A percentile compares a stretch with the other conserved stretches of the same genome.
These are phyloP conservation scores for Silene coronaria DNA, from an alignment of 179 eudicot genomes.

Conservation along the genomic window DNA sequence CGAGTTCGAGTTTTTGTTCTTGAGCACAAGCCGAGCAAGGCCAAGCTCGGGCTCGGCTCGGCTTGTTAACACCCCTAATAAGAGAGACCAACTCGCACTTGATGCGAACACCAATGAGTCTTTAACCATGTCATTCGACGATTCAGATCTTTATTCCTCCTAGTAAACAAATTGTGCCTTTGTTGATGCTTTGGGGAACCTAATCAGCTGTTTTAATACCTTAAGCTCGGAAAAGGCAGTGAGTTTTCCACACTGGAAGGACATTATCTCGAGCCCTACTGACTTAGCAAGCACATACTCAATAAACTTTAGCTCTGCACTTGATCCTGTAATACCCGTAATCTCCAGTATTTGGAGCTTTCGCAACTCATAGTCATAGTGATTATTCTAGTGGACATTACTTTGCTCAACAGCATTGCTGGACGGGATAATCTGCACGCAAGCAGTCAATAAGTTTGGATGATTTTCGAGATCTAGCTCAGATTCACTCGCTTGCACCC, in stretches of 20 bases:
- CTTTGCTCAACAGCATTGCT: neutral
- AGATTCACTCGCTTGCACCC: too few relatives aligned
- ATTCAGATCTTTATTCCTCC: neutral
- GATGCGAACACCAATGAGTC: too few relatives aligned
- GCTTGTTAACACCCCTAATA: too few relatives aligned
- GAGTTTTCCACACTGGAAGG: neutral
- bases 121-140: too few relatives aligned
- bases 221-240: neutral
- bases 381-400: neutral
- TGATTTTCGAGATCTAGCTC: too few relatives aligned
- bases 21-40: too few relatives aligned
- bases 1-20: too few relatives aligned
- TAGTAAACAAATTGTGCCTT: neutral
- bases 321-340: constrained; percentile 13
- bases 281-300: neutral
- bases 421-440: neutral
- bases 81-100: too few relatives aligned
- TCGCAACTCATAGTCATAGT: neutral
- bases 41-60: too few relatives aligned
- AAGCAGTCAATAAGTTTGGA: too few relatives aligned
- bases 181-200: neutral
- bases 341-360: neutral
- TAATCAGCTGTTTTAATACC: neutral
- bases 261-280: neutral
- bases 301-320: neutral